phyloP scores from a whole-genome alignment of 73 alveolate species.

The Paramecium octaurelia region DNA sequence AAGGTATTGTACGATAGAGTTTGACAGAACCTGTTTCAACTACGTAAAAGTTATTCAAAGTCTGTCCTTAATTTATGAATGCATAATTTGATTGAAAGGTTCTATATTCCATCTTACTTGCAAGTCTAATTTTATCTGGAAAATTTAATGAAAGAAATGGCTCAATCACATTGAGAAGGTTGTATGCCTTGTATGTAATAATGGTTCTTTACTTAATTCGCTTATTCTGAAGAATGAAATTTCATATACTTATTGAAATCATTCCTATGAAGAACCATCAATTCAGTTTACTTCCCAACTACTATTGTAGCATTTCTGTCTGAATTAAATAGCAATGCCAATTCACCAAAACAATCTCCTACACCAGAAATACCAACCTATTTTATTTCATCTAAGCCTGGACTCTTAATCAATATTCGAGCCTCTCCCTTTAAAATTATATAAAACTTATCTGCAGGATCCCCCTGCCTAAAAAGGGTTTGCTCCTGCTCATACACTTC shows the following conservation, averaged over 20 bases:
- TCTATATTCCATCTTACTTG: constrained; percentile 44
- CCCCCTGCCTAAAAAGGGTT: constrained; percentile 55
- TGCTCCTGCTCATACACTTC: constrained; percentile 35
- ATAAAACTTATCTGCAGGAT: constrained; percentile 60
- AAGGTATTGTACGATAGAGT: background rate
- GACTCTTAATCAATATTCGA: constrained; percentile 39
- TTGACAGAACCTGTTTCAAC: constrained; percentile 49
- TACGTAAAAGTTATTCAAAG: constrained; percentile 27
- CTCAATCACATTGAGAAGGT: constrained; percentile 43
- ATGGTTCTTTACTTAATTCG: background rate
- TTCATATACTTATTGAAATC: constrained; percentile 58
- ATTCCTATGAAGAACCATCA: constrained; percentile 56
- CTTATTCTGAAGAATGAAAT: constrained; percentile 50
- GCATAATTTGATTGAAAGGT: constrained; percentile 36
- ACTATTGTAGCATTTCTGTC: constrained; percentile 61
- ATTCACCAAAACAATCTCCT: constrained; percentile 64
- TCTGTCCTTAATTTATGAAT: constrained; percentile 34
- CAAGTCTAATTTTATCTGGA: constrained; percentile 60
- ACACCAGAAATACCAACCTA: constrained; percentile 50
- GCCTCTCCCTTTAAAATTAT: constrained; percentile 54
- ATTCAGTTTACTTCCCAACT: constrained; percentile 42
- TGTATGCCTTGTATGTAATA: constrained; percentile 9
- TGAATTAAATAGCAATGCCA: constrained; percentile 58
- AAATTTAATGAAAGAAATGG: constrained; percentile 31
- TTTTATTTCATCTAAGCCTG: constrained; percentile 49